A percentile compares a stretch with the other conserved stretches of the same genome.
Conservation (phyloP, 2,329 filamentous ascomycete species). For the Calonectria hongkongensis region DNA sequence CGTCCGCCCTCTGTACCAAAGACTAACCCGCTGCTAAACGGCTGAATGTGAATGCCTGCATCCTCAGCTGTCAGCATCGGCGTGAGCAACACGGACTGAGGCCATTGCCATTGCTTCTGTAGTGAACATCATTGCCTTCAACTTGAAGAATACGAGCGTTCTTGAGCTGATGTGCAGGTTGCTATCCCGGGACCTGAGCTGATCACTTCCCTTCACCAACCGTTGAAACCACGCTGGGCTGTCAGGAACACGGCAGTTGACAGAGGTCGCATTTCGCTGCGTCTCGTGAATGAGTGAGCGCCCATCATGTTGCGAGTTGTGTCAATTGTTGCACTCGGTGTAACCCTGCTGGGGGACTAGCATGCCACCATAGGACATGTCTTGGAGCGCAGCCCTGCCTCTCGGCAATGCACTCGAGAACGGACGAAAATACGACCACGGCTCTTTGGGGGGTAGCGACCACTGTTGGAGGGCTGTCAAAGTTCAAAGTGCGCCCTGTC, state of each 20-base stretch:
- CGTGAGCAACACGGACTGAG: not conserved
- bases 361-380: constrained; percentile 14
- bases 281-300: constrained; percentile 5
- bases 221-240: not conserved
- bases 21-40: not conserved
- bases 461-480: not conserved
- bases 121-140: constrained; percentile 23
- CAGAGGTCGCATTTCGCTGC: not conserved
- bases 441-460: not conserved
- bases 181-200: not conserved
- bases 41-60: constrained; percentile 12
- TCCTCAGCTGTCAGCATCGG: not conserved
- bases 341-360: constrained; percentile 26
- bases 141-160: constrained; percentile 24
- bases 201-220: constrained; percentile 10
- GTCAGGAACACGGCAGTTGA: constrained; percentile 34
- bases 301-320: constrained; percentile 10
- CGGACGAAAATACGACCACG: constrained; percentile 1
- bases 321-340: constrained; percentile 9
- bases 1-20: not conserved
- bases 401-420: constrained; percentile 15
- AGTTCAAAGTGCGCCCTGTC: not conserved
- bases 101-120: not conserved
- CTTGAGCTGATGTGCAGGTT: constrained; percentile 6
- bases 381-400: constrained; percentile 17